Percentiles rank a stretch among this genome's conserved stretches.
These are phyloP conservation scores for Sanghuangporus sanghuang DNA, from an alignment of 1,284 basidiomycete genomes.

Conservation along the genomic window DNA sequence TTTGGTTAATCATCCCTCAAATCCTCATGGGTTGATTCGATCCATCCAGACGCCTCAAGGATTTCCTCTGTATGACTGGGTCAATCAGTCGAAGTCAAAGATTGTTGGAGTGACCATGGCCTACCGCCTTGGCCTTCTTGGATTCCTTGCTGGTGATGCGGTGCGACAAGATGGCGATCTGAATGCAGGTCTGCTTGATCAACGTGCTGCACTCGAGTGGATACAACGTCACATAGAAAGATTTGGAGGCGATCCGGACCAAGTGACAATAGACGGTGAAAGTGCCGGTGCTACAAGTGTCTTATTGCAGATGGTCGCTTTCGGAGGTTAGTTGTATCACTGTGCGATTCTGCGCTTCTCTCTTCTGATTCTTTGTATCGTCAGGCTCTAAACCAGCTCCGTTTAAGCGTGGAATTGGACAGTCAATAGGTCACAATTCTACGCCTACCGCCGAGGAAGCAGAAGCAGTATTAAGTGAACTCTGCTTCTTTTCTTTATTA, in stretches of 20 bases:
- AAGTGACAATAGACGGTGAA: slow-evolving; percentile 40
- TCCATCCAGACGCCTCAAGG: slow-evolving; percentile 34
- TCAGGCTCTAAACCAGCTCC: slow-evolving; percentile 32
- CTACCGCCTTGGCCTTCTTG: slow-evolving; percentile 49
- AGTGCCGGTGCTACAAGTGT: slow-evolving; percentile 41
- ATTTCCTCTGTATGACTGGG: slow-evolving; percentile 52
- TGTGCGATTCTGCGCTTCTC: background rate
- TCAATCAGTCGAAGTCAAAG: slow-evolving; percentile 41
- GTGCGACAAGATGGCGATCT: slow-evolving; percentile 30
- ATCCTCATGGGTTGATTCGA: background rate
- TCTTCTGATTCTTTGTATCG: background rate
- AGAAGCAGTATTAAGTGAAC: slow-evolving; percentile 31
- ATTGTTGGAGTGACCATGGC: slow-evolving; percentile 50
- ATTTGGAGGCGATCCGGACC: slow-evolving; percentile 38
- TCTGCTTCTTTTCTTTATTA: background rate
- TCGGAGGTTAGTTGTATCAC: slow-evolving; percentile 29
- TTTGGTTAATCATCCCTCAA: background rate
- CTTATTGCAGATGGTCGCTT: slow-evolving; percentile 38
- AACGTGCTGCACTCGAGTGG: slow-evolving; percentile 43
- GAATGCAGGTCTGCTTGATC: slow-evolving; percentile 43
- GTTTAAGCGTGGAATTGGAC: slow-evolving; percentile 35
- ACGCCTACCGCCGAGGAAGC: slow-evolving; percentile 28
- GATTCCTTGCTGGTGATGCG: slow-evolving; percentile 43
- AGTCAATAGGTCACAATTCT: slow-evolving; percentile 41
- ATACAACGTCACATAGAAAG: slow-evolving; percentile 37